phyloP scores from a whole-genome alignment of 345 rosid species.

The Eucalyptus leucophloia region DNA sequence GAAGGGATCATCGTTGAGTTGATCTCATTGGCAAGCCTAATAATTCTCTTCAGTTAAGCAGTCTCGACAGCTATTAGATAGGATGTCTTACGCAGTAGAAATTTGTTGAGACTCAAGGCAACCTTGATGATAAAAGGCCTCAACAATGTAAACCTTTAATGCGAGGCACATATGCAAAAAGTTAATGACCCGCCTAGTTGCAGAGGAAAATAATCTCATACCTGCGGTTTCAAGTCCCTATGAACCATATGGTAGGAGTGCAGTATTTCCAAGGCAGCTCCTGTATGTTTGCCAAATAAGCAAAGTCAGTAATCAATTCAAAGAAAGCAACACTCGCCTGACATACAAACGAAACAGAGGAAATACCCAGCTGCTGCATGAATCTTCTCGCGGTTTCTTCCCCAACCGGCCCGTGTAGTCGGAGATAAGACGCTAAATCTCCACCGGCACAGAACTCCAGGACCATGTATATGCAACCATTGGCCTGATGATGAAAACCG shows the following conservation, averaged over 20 bases:
- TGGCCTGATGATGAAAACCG: constrained; percentile 15
- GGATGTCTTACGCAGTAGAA: not conserved
- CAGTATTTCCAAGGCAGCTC: constrained; percentile 51
- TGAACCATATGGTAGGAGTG: constrained; percentile 41
- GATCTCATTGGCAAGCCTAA: not conserved
- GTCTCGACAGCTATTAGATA: not conserved
- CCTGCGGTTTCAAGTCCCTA: constrained; percentile 65
- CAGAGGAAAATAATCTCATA: not conserved
- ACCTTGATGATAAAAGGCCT: not conserved
- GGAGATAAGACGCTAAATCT: constrained; percentile 37
- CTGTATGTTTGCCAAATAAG: constrained; percentile 8
- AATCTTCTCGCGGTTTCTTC: constrained; percentile 40
- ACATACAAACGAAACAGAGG: not conserved
- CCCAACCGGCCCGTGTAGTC: constrained; percentile 29
- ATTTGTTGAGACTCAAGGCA: not conserved
- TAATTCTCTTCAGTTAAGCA: not conserved
- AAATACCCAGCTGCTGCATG: constrained; percentile 51
- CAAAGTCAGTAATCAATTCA: not conserved
- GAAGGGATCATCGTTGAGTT: not conserved
- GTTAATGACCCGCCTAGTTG: not conserved
- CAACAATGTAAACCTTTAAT: not conserved
- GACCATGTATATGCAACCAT: constrained; percentile 22
- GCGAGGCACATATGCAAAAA: not conserved
- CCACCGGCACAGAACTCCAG: constrained; percentile 61
- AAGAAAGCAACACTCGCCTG: not conserved